These are phyloP conservation scores for Fomitopsis betulina DNA, from an alignment of 1,284 basidiomycete species.

Conservation along the genomic window DNA sequence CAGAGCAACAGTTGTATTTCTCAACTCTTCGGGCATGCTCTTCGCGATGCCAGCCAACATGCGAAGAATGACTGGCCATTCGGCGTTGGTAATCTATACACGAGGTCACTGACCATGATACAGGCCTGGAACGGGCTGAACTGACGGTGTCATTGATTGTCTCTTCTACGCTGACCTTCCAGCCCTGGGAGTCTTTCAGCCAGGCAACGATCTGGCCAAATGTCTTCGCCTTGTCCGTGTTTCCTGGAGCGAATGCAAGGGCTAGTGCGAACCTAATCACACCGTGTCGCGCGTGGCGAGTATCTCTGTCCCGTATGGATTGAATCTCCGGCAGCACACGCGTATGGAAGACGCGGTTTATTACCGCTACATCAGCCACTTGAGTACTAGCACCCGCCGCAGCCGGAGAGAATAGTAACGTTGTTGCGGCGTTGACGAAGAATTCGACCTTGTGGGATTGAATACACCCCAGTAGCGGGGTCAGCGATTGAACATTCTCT, in stretches of 20 bases:
- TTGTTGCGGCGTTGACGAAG: conserved; percentile 33
- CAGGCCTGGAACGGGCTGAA: background rate
- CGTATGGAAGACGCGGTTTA: conserved; percentile 41
- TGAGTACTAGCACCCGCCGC: conserved; percentile 12
- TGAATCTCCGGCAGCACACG: conserved; percentile 48
- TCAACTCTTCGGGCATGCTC: conserved; percentile 41
- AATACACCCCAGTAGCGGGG: conserved; percentile 28
- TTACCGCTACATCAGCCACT: conserved; percentile 23
- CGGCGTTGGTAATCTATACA: conserved; percentile 35
- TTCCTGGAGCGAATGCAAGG: conserved; percentile 33
- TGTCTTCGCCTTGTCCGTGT: conserved; percentile 22
- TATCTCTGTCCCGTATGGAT: conserved; percentile 24
- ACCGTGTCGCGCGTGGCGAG: conserved; percentile 21
- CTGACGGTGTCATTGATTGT: conserved; percentile 39
- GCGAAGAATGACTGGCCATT: conserved; percentile 38
- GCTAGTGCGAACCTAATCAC: conserved; percentile 37
- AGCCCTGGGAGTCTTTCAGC: conserved; percentile 34
- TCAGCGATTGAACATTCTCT: conserved; percentile 24
- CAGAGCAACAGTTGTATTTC: conserved; percentile 24
- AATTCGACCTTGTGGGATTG: conserved; percentile 36
- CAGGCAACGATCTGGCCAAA: conserved; percentile 36
- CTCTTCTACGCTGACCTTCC: conserved; percentile 40
- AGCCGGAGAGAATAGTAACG: conserved; percentile 26
- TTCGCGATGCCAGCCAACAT: conserved; percentile 38
- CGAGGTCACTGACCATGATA: background rate